Evolutionary conservation across 2,329 filamentous ascomycete genomes (phyloP).

Genomic region (Talaromyces sp.): DNA sequence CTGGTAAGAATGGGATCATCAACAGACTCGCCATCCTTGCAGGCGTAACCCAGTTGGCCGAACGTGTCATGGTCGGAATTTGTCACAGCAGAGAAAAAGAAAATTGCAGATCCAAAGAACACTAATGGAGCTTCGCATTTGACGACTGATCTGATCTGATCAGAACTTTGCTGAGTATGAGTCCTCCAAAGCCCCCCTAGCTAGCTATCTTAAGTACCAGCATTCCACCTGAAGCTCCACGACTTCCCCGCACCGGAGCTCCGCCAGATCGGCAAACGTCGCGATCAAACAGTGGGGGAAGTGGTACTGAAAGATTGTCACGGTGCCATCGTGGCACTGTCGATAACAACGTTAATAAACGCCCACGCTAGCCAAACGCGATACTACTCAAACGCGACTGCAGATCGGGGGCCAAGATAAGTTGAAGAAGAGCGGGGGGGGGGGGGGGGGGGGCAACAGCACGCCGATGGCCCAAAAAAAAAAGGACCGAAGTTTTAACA

Average conservation of each 20-base stretch:
- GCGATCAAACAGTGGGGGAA: slow-evolving; percentile 8
- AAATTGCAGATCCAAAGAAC: neutral
- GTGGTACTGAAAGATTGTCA: slow-evolving; percentile 12
- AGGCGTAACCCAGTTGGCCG: slow-evolving; percentile 4
- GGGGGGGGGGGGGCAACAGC: no score
- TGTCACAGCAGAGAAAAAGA: neutral
- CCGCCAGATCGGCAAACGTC: slow-evolving; percentile 10
- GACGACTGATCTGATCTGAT: no score
- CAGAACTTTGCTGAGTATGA: neutral
- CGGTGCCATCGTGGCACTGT: slow-evolving; percentile 16
- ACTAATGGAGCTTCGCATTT: neutral
- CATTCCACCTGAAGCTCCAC: neutral
- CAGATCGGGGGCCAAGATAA: no score
- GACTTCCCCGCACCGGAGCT: slow-evolving; percentile 21
- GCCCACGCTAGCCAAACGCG: no score
- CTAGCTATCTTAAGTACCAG: neutral
- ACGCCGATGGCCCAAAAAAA: no score
- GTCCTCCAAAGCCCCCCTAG: neutral
- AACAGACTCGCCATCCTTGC: slow-evolving; percentile 16
- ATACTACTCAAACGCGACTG: no score
- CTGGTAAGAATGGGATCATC: slow-evolving; percentile 14
- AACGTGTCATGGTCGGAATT: slow-evolving; percentile 6
- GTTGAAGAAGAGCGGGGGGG: no score
- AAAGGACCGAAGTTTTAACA: no score
- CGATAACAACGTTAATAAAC: slow-evolving; percentile 1